Evolutionary conservation across 148 eudicot species (phyloP).

Genomic region (Cornus suecica): DNA sequence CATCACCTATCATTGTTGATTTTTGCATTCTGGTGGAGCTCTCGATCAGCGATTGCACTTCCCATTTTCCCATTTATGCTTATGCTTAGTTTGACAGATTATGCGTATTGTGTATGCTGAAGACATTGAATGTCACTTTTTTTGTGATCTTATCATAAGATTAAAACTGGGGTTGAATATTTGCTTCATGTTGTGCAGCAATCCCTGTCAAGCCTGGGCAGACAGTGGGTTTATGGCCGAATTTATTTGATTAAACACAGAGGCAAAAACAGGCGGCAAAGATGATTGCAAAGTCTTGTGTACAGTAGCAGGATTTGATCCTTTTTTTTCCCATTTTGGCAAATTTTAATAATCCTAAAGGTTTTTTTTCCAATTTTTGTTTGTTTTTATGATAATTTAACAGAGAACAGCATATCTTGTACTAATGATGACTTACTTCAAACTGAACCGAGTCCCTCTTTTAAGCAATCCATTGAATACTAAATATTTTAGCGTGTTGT

Average conservation of each 20-base stretch:
- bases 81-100: background rate
- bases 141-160: background rate
- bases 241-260: constrained; percentile 64
- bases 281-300: constrained; percentile 2
- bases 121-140: too few species aligned
- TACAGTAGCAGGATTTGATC: background rate
- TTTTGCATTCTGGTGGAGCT: background rate
- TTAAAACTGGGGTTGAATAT: background rate
- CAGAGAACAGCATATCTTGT: background rate
- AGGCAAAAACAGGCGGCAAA: constrained; percentile 39
- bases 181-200: constrained; percentile 35
- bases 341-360: background rate
- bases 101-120: too few species aligned
- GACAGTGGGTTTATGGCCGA: constrained; percentile 86
- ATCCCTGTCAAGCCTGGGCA: constrained; percentile 50
- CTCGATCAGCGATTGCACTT: background rate
- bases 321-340: background rate
- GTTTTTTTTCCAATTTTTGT: too few species aligned
- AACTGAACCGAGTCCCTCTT: background rate
- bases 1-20: background rate
- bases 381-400: background rate
- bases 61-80: too few species aligned
- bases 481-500: too few species aligned
- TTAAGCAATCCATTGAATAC: background rate
- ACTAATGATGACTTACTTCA: background rate